Conservation (phyloP, 495 filamentous ascomycete genomes). For the Aspergillus indologenus region DNA sequence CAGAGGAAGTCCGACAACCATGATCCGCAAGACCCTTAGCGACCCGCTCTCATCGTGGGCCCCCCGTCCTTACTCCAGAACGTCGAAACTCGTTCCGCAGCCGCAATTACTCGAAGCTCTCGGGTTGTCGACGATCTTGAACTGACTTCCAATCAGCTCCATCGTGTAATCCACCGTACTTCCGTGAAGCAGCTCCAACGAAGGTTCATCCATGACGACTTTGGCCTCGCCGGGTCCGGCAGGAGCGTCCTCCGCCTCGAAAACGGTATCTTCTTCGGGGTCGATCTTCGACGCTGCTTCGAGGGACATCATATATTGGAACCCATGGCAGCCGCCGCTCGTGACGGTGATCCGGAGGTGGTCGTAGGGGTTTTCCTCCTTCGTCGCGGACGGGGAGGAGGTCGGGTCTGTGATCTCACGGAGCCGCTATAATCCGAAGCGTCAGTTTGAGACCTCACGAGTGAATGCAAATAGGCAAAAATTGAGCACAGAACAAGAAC, state of each 20-base stretch:
- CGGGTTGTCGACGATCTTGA: slow-evolving; percentile 93
- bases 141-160: slow-evolving; percentile 96
- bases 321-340: slow-evolving; percentile 92
- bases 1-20: not conserved
- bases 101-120: slow-evolving; percentile 90
- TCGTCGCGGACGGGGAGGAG: slow-evolving; percentile 42
- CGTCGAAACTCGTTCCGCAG: slow-evolving; percentile 97
- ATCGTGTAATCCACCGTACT: slow-evolving; percentile 94
- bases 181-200: slow-evolving; percentile 83
- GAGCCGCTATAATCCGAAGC: slow-evolving; percentile 53
- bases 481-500: no score
- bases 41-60: not conserved
- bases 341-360: slow-evolving; percentile 88
- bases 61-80: slow-evolving; percentile 51
- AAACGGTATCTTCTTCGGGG: slow-evolving; percentile 71
- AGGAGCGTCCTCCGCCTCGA: slow-evolving; percentile 39
- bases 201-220: slow-evolving; percentile 84
- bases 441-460: not conserved
- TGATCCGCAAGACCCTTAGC: not conserved
- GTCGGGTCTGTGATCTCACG: slow-evolving; percentile 52
- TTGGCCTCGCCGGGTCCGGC: slow-evolving; percentile 59
- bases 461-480: no score
- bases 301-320: slow-evolving; percentile 93
- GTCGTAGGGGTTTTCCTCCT: slow-evolving; percentile 75
- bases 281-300: slow-evolving; percentile 58